Base-by-base conservation (phyloP, 805 yeast genomes). In the Candida incommunis region DNA sequence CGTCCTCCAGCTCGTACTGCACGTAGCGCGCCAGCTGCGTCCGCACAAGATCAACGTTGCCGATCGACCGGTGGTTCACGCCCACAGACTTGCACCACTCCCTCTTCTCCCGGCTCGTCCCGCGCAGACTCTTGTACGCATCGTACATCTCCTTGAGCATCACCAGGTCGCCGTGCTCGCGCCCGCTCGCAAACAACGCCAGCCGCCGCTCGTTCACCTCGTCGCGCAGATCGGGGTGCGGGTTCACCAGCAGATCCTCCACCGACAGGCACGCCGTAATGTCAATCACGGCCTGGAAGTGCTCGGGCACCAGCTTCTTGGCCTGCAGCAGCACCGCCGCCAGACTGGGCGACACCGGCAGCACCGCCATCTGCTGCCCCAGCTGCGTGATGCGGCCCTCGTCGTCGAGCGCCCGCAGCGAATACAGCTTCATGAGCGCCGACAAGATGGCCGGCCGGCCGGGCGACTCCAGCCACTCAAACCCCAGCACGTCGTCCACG, bases 381-480 rank as follows among this genome's bases (percentile, higher is more conserved):
- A 84, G 63, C 1, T 69, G 63, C 0, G 97, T 90, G 50, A 92
- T 78, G 23, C 72, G 66, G 1, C 97, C 97, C 1, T 62, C 53
- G 51, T 80, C 82, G 58, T 84, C 76, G 37, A 92, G 65, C 0
- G 98, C 97, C 4, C 78, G 79, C 40, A 92, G 66, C 7, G 85
- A 71, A 56, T 80, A 84, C 42, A 92, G 70, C 45, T 88, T 83
- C 46, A 78, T 76, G 45, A 92, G 68, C 0, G 96, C 94, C 43
- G 86, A 67, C 15, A 80, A 59, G 24, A 92, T 68, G 0, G 96
- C 72, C 5, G 79, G 82, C 51, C 75, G 72, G 2, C 92, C 88
- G 0, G 98, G 98, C 51, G 82, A 74, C 58, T 90, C 95, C 40
- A 92, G 68, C 97, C 98, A 92, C 20, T 83, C 70, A 88, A 96